phyloP scores from a whole-genome alignment of 805 yeast species.

The Teunomyces barrocoloradensis region DNA sequence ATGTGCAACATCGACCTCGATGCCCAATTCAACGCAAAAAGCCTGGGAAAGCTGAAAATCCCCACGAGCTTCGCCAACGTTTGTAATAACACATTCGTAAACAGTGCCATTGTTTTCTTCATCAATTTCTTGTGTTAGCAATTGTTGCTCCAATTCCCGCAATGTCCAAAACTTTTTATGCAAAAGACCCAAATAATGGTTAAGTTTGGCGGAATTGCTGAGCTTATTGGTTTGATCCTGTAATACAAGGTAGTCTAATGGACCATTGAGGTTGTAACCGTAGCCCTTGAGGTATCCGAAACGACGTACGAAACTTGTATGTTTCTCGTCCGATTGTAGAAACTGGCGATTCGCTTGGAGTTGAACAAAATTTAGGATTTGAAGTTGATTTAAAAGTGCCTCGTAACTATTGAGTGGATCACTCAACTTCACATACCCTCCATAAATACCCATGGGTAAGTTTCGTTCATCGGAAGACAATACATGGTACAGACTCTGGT shows the following conservation, averaged over 20 bases:
- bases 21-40: constrained; percentile 46
- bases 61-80: constrained; percentile 23
- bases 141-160: constrained; percentile 17
- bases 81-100: constrained; percentile 43
- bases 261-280: constrained; percentile 38
- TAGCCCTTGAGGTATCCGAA: constrained; percentile 27
- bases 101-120: constrained; percentile 5
- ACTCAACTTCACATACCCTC: constrained; percentile 28
- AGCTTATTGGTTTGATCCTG: constrained; percentile 14
- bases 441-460: constrained; percentile 25
- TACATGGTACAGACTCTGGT: constrained; percentile 13
- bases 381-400: constrained; percentile 36
- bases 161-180: constrained; percentile 26
- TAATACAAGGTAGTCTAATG: constrained; percentile 17
- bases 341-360: constrained; percentile 9
- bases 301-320: constrained; percentile 10
- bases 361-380: constrained; percentile 31
- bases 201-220: constrained; percentile 12
- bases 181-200: constrained; percentile 12
- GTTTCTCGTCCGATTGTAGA: constrained; percentile 5
- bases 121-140: constrained; percentile 1
- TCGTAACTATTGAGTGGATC: constrained; percentile 23
- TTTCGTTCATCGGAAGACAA: constrained; percentile 11
- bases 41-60: constrained; percentile 34
- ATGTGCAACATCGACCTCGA: constrained; percentile 43